These are phyloP conservation scores for Monosporascus sp. DNA, from an alignment of 2,329 filamentous ascomycete genomes.

Conservation along the genomic window DNA sequence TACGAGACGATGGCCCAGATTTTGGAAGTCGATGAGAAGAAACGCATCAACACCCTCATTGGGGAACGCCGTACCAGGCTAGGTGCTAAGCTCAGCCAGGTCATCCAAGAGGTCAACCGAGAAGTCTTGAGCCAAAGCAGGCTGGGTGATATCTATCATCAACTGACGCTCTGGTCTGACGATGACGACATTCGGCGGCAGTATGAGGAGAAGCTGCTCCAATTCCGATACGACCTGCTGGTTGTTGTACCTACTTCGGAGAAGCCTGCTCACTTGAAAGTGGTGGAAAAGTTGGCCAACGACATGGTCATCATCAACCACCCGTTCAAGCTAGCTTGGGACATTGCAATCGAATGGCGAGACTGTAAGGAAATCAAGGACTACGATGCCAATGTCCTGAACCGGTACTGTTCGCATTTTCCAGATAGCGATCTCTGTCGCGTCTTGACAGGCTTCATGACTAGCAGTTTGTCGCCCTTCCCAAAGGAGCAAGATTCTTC, in stretches of 20 bases:
- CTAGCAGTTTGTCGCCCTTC: conserved; percentile 80
- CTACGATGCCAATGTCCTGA: conserved; percentile 72
- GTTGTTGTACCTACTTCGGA: conserved; percentile 58
- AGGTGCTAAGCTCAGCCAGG: conserved; percentile 76
- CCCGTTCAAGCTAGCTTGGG: conserved; percentile 84
- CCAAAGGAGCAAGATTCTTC: conserved; percentile 32
- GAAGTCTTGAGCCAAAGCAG: conserved; percentile 74
- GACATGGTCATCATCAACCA: conserved; percentile 98
- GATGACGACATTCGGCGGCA: conserved; percentile 79
- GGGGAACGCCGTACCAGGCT: conserved; percentile 82
- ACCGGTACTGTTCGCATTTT: conserved; percentile 78
- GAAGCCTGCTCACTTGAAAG: conserved; percentile 66
- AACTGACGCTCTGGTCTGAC: conserved; percentile 82
- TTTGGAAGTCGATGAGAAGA: conserved; percentile 78
- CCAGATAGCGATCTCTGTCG: conserved; percentile 77
- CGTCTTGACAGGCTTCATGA: conserved; percentile 75
- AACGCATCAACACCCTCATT: conserved; percentile 84
- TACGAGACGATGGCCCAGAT: conserved; percentile 81
- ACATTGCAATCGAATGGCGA: conserved; percentile 83
- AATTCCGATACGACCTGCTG: conserved; percentile 74
- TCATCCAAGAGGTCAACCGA: conserved; percentile 79
- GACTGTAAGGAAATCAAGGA: conserved; percentile 70
- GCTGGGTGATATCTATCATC: conserved; percentile 73
- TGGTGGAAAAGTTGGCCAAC: conserved; percentile 70
- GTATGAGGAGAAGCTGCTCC: conserved; percentile 86